phyloP scores from a whole-genome alignment of 495 filamentous ascomycete species.

The Lindgomyces ingoldianus region DNA sequence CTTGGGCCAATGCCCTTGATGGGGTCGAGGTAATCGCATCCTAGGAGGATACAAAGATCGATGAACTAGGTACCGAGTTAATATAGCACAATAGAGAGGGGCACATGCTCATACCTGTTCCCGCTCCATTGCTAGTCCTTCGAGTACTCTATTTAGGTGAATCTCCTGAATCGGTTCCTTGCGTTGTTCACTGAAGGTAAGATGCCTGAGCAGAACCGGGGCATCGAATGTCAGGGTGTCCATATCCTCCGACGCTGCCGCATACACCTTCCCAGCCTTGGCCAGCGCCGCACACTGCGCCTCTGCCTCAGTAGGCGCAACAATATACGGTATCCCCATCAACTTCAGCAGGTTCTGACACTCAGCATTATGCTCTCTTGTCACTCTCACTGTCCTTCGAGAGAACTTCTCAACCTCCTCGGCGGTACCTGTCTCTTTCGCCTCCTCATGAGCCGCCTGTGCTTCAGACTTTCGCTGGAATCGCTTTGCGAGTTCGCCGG shows the following conservation, averaged over 20 bases:
- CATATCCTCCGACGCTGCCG: slow-evolving; percentile 97
- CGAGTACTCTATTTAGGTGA: slow-evolving; percentile 76
- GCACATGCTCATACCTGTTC: slow-evolving; percentile 59
- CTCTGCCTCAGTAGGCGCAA: slow-evolving; percentile 95
- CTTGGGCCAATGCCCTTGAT: slow-evolving; percentile 90
- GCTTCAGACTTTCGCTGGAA: slow-evolving; percentile 89
- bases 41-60: slow-evolving; percentile 95
- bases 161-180: slow-evolving; percentile 99
- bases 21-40: slow-evolving; percentile 96
- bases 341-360: slow-evolving; percentile 86
- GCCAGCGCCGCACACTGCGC: slow-evolving; percentile 93
- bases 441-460: slow-evolving; percentile 83
- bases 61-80: slow-evolving; percentile 76
- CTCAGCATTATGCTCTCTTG: slow-evolving; percentile 90
- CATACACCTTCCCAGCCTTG: slow-evolving; percentile 91
- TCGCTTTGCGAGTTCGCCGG: slow-evolving; percentile 90
- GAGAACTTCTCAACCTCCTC: slow-evolving; percentile 98
- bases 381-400: slow-evolving; percentile 91
- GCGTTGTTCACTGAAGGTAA: slow-evolving; percentile 94
- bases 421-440: slow-evolving; percentile 94
- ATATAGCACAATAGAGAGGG: slow-evolving; percentile 7
- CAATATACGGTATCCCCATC: slow-evolving; percentile 95
- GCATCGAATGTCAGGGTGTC: slow-evolving; percentile 95
- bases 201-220: slow-evolving; percentile 85
- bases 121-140: slow-evolving; percentile 82